These are phyloP conservation scores for Platanthera zijinensis DNA, from an alignment of 106 monocot species.

Conservation along the genomic window DNA sequence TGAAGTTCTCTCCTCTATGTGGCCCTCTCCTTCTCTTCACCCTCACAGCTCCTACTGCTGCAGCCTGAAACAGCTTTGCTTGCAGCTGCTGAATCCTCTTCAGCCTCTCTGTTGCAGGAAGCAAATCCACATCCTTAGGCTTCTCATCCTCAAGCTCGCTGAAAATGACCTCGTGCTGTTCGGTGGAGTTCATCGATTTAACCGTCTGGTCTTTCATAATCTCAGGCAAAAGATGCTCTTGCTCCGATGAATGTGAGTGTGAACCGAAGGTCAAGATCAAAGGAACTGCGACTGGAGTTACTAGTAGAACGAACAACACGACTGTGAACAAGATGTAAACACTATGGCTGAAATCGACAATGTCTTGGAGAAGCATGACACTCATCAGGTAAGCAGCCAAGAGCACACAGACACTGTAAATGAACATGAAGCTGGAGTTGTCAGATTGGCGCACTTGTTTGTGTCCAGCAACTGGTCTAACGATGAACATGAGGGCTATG, in stretches of 20 bases:
- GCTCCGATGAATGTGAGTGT: conserved; percentile 11
- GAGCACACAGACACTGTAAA: conserved; percentile 64
- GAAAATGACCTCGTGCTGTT: conserved; percentile 48
- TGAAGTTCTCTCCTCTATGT: conserved; percentile 77
- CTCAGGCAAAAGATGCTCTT: conserved; percentile 37
- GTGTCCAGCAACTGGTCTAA: conserved; percentile 79
- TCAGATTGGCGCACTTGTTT: conserved; percentile 66
- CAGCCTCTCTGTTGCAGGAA: conserved; percentile 69
- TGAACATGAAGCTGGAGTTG: conserved; percentile 45
- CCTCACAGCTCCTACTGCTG: conserved; percentile 82
- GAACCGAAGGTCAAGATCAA: conserved; percentile 31
- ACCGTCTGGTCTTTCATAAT: conserved; percentile 40
- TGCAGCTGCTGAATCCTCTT: conserved; percentile 78
- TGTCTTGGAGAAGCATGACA: conserved; percentile 74
- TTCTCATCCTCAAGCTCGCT: conserved; percentile 94
- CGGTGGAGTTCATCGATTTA: conserved; percentile 14
- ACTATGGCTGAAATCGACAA: conserved; percentile 41
- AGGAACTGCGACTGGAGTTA: conserved; percentile 57
- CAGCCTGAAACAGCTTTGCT: conserved; percentile 65
- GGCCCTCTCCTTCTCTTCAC: conserved; percentile 79
- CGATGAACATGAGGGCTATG: conserved; percentile 67
- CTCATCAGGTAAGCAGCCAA: conserved; percentile 74
- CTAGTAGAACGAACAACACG: conserved; percentile 33
- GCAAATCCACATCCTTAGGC: conserved; percentile 66
- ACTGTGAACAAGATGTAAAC: conserved; percentile 42